A percentile compares a stretch with the other conserved stretches of the same genome.
Conservation (phyloP, 306 rosid species). For the Chamaecrista fasciculata region DNA sequence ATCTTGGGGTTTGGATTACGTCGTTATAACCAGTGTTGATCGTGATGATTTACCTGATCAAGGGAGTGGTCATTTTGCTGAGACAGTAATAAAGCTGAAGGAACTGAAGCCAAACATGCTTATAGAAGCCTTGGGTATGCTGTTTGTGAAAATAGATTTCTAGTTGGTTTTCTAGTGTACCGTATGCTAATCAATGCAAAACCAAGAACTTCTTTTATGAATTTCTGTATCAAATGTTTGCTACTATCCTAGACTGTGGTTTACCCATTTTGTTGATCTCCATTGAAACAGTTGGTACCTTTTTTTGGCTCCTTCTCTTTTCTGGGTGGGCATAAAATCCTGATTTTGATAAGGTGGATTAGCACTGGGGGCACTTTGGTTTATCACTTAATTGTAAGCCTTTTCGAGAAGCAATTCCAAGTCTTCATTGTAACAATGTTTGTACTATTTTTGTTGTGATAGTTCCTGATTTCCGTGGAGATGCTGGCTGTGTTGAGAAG, state of each 20-base stretch:
- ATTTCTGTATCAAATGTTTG: background rate
- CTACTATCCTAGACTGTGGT: background rate
- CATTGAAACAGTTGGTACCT: background rate
- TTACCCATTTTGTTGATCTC: background rate
- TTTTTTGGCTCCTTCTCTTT: background rate
- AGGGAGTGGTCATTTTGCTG: conserved; percentile 94
- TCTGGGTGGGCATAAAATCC: background rate
- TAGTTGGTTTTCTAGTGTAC: background rate
- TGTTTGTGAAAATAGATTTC: conserved; percentile 5
- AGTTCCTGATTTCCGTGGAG: conserved; percentile 99
- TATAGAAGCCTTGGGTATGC: conserved; percentile 87
- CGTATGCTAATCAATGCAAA: background rate
- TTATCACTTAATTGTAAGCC: background rate
- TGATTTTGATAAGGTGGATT: background rate
- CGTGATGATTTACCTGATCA: conserved; percentile 96
- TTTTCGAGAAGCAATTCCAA: background rate
- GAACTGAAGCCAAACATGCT: conserved; percentile 82
- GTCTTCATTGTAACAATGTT: conserved; percentile 1
- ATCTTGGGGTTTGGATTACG: conserved; percentile 98
- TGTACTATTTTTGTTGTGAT: conserved; percentile 29
- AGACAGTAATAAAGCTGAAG: conserved; percentile 92
- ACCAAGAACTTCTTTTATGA: background rate
- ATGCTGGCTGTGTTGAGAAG: conserved; percentile 66
- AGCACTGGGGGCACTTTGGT: background rate
- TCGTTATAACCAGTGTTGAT: conserved; percentile 97